Evolutionary conservation across 331 rosid species (phyloP), one percentile per base, ranked within the genome.

Genomic region (Malus hybrid): DNA sequence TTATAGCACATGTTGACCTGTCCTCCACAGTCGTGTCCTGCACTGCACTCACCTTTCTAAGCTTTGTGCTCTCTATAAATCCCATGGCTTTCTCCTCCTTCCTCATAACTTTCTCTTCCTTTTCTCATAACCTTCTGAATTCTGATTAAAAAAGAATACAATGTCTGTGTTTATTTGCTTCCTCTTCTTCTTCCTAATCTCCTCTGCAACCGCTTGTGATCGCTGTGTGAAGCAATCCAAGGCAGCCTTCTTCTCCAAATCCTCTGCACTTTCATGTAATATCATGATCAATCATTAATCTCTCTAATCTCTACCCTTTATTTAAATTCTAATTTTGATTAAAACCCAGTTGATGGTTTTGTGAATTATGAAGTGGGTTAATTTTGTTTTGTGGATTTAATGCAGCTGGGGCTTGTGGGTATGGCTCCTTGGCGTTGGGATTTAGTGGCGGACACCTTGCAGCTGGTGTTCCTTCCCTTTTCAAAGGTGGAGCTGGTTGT

Each of bases 401-500:
- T 88, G 87, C 86, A 85, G 97, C 92, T 79, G 99, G 99, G 73
- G 97, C 97, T 20, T 94, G 99, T 89, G 97, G 91, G 48, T 94
- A 94, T 84, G 96, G 90, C 16, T 83, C 91, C 12, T 70, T 89
- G 39, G 96, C 96, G 13, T 36, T 84, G 9, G 87, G 67, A 57
- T 39, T 91, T 8, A 67, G 82, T 60, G 81, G 82, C 54, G 97
- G 91, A 52, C 77, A 83, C 71, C 74, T 87, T 57, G 94, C 97
- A 4, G 99, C 86, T 68, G 94, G 75, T 33, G 91, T 84, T 65
- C 65, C 96, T 79, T 69, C 95, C 1, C 84, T 94, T 16, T 94
- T 79, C 85, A 84, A 83, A 71, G 44, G 85, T 24, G 99, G 99
- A 74, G 96, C 91, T 6, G 96, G 87, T 22, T 94, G 99, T 72